Conservation (phyloP, 2,329 filamentous ascomycete species). For the Botrytis hyacinthi region DNA sequence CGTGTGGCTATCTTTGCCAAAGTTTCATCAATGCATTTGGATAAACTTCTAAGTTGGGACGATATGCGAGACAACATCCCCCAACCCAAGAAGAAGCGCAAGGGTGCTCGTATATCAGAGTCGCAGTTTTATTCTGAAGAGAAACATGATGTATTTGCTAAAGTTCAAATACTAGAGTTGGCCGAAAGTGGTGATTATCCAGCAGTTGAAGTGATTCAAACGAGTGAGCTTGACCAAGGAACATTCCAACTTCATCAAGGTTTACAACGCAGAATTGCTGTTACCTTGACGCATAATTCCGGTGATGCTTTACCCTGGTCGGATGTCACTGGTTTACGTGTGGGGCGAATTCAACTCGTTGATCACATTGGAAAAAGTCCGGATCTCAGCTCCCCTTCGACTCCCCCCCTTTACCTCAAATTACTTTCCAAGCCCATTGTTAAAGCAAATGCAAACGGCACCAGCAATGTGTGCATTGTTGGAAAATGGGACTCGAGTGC, state of each 20-base stretch:
- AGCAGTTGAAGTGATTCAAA: slow-evolving; percentile 89
- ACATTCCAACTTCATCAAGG: slow-evolving; percentile 96
- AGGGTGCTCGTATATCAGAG: slow-evolving; percentile 71
- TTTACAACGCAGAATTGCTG: slow-evolving; percentile 79
- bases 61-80: slow-evolving; percentile 84
- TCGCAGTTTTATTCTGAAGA: slow-evolving; percentile 92
- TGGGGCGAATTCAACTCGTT: slow-evolving; percentile 78
- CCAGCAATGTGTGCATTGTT: slow-evolving; percentile 78
- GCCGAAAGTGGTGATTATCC: slow-evolving; percentile 88
- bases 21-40: slow-evolving; percentile 89
- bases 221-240: slow-evolving; percentile 77
- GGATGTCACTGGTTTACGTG: slow-evolving; percentile 71
- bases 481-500: slow-evolving; percentile 96
- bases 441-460: slow-evolving; percentile 85
- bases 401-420: slow-evolving; percentile 73
- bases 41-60: slow-evolving; percentile 97
- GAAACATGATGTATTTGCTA: slow-evolving; percentile 86
- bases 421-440: slow-evolving; percentile 75
- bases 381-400: slow-evolving; percentile 64
- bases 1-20: slow-evolving; percentile 89
- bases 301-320: slow-evolving; percentile 88
- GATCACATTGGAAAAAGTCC: slow-evolving; percentile 83
- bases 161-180: slow-evolving; percentile 86
- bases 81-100: slow-evolving; percentile 54
- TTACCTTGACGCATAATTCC: slow-evolving; percentile 88